Percentiles rank a stretch among this genome's conserved stretches.
These are phyloP conservation scores for Talaromyces marneffei DNA, from an alignment of 2,329 filamentous ascomycete genomes.

Conservation along the genomic window DNA sequence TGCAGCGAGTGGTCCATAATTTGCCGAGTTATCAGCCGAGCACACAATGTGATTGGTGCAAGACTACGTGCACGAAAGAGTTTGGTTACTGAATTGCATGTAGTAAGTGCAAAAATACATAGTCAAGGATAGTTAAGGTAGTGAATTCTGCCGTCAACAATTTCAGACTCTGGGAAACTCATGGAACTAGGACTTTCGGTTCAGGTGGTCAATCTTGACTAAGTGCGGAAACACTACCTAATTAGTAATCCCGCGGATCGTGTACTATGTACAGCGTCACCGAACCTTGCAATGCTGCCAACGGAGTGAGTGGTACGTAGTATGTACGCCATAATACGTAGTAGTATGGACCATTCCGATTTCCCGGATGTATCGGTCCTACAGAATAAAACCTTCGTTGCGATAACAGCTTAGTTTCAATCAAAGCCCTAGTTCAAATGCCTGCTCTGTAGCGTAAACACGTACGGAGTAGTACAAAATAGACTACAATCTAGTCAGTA, in stretches of 20 bases:
- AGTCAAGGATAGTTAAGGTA: no score
- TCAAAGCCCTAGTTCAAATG: not conserved
- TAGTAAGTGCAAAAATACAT: not conserved
- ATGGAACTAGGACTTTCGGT: not conserved
- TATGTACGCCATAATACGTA: not conserved
- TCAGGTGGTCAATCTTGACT: not conserved
- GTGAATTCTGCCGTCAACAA: not conserved
- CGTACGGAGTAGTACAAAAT: not conserved
- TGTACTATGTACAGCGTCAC: not conserved
- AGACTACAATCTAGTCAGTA: not conserved
- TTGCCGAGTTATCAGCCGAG: not conserved
- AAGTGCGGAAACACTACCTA: not conserved
- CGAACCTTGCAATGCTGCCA: not conserved
- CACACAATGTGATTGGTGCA: not conserved
- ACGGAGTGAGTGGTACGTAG: not conserved
- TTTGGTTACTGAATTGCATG: no score
- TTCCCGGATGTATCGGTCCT: not conserved
- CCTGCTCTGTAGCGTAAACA: not conserved
- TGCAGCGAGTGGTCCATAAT: not conserved
- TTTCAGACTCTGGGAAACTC: not conserved
- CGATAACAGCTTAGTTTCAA: not conserved
- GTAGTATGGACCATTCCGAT: not conserved
- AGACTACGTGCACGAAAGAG: not conserved
- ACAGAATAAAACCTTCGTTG: not conserved
- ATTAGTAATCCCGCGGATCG: not conserved